Evolutionary conservation across 768 basidiomycete genomes (phyloP).

Genomic region (Psilocybe azurescens): DNA sequence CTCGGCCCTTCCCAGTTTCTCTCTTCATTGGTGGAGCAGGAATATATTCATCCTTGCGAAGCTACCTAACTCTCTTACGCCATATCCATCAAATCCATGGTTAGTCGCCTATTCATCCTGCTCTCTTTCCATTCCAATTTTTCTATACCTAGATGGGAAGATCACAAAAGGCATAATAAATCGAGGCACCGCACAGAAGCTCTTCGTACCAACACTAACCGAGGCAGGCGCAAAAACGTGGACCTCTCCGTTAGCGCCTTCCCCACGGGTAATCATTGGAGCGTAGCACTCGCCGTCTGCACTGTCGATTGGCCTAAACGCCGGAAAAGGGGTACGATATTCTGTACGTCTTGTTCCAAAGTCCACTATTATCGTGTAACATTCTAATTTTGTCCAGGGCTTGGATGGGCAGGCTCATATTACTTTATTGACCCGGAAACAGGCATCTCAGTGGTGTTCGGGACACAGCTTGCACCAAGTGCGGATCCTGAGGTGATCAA

Average conservation of each 20-base stretch:
- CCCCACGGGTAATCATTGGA: constrained; percentile 19
- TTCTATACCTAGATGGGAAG: constrained; percentile 1
- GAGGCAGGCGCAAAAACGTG: constrained; percentile 4
- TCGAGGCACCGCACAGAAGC: constrained; percentile 10
- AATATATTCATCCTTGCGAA: constrained; percentile 30
- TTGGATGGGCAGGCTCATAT: constrained; percentile 38
- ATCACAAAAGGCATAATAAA: constrained; percentile 26
- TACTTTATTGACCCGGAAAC: constrained; percentile 37
- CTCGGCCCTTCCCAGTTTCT: neutral
- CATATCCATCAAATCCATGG: constrained; percentile 37
- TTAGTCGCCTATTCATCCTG: constrained; percentile 1
- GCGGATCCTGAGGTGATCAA: constrained; percentile 25
- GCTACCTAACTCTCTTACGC: constrained; percentile 37
- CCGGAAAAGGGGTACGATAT: constrained; percentile 32
- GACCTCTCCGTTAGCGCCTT: constrained; percentile 4
- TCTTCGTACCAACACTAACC: constrained; percentile 26
- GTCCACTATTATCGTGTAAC: neutral
- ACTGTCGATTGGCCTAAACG: constrained; percentile 23
- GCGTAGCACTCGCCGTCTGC: constrained; percentile 27
- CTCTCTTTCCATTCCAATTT: neutral
- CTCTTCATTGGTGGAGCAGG: constrained; percentile 35
- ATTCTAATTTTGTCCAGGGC: constrained; percentile 27
- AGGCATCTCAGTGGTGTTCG: constrained; percentile 37
- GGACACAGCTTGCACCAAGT: constrained; percentile 34
- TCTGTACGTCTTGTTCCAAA: constrained; percentile 24